A percentile compares a stretch with the other conserved stretches of the same genome.
Conservation (phyloP, 805 yeast genomes). For the Blastobotrys chiropterorum region DNA sequence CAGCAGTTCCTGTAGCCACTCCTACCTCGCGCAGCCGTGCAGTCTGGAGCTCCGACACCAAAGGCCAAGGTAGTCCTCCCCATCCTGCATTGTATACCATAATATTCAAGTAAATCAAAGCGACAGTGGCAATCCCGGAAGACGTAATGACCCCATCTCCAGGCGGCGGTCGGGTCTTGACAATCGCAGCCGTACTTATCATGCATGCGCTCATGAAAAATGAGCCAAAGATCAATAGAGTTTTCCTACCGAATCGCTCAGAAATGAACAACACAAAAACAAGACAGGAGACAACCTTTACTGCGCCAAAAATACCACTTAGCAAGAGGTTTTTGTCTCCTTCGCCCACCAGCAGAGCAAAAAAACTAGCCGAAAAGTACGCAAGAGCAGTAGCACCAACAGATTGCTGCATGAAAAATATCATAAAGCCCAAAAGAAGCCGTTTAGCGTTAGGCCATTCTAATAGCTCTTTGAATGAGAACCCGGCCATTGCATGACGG, state of each 20-base stretch:
- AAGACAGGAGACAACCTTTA: slow-evolving; percentile 28
- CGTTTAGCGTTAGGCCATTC: background rate
- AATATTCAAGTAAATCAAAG: slow-evolving; percentile 55
- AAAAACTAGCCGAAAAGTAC: background rate
- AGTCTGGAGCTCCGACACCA: slow-evolving; percentile 17
- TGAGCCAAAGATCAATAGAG: slow-evolving; percentile 14
- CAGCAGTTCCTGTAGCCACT: slow-evolving; percentile 68
- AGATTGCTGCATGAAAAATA: background rate
- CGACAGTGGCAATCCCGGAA: slow-evolving; percentile 37
- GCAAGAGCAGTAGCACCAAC: background rate
- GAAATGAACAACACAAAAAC: slow-evolving; percentile 7
- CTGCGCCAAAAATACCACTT: slow-evolving; percentile 39
- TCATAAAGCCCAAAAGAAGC: background rate
- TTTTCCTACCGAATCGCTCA: slow-evolving; percentile 16
- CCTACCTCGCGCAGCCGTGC: slow-evolving; percentile 33
- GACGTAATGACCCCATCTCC: slow-evolving; percentile 6
- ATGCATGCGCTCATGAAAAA: slow-evolving; percentile 13
- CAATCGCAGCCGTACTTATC: slow-evolving; percentile 13
- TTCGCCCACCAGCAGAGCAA: background rate
- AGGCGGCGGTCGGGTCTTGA: slow-evolving; percentile 8
- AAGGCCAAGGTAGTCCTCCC: slow-evolving; percentile 20
- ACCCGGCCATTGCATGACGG: background rate
- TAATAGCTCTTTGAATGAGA: background rate
- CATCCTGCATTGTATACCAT: slow-evolving; percentile 38
- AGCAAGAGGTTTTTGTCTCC: background rate